A percentile compares a stretch with the other conserved stretches of the same genome.
These are phyloP conservation scores for Cladosporium phlei DNA, from an alignment of 2,329 filamentous ascomycete species.

Conservation along the genomic window DNA sequence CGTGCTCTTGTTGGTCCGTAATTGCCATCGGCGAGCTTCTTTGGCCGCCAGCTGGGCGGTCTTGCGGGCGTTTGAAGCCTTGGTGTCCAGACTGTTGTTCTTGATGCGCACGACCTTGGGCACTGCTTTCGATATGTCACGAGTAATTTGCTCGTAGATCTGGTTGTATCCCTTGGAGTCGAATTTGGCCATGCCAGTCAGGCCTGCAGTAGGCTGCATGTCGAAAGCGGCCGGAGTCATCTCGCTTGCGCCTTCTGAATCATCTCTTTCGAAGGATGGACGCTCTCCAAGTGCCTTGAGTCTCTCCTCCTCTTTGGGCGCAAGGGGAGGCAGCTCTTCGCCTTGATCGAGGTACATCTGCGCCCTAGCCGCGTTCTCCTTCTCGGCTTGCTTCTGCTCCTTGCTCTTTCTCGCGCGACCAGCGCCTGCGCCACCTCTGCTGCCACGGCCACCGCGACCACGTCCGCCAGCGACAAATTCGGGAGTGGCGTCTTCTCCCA, in stretches of 20 bases:
- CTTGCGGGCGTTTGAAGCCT: slow-evolving; percentile 94
- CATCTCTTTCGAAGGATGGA: slow-evolving; percentile 36
- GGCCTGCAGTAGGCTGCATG: slow-evolving; percentile 27
- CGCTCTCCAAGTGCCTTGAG: slow-evolving; percentile 19
- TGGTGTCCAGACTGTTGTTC: slow-evolving; percentile 75
- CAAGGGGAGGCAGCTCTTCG: slow-evolving; percentile 62
- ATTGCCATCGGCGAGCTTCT: slow-evolving; percentile 94
- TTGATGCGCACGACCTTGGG: slow-evolving; percentile 89
- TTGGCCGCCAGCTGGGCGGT: slow-evolving; percentile 95
- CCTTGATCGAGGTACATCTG: slow-evolving; percentile 79
- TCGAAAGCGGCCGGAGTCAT: slow-evolving; percentile 26
- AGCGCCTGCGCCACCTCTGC: slow-evolving; percentile 22
- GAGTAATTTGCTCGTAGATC: slow-evolving; percentile 96
- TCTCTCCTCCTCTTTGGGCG: slow-evolving; percentile 54
- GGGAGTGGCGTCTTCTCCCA: slow-evolving; percentile 27
- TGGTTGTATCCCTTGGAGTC: slow-evolving; percentile 70
- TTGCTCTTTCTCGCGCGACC: slow-evolving; percentile 83
- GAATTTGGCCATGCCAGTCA: slow-evolving; percentile 32
- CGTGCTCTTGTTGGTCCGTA: slow-evolving; percentile 95
- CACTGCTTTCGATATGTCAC: slow-evolving; percentile 87
- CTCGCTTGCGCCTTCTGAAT: slow-evolving; percentile 56
- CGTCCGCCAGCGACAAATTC: slow-evolving; percentile 31
- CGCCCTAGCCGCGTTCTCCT: slow-evolving; percentile 76
- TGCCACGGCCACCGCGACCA: slow-evolving; percentile 45
- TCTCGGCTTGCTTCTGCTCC: slow-evolving; percentile 64